phyloP scores from a whole-genome alignment of 495 filamentous ascomycete genomes.

The Trichoderma erinaceum region DNA sequence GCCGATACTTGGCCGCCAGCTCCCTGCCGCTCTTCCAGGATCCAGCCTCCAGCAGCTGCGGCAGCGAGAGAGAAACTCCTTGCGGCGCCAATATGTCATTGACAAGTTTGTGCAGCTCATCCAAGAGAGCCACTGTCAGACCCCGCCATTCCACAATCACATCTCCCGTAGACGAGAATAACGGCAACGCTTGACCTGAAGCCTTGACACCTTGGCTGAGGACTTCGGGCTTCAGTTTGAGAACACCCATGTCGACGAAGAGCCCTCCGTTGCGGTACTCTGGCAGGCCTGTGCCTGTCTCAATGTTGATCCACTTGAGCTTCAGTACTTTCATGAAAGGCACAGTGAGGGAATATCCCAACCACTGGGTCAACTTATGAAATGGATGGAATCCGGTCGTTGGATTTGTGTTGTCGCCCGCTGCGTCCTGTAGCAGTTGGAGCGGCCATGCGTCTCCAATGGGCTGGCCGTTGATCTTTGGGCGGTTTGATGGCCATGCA shows the following conservation, averaged over 20 bases:
- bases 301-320: conserved; percentile 56
- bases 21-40: conserved; percentile 51
- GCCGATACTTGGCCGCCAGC: conserved; percentile 35
- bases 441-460: conserved; percentile 56
- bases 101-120: conserved; percentile 46
- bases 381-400: conserved; percentile 44
- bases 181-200: conserved; percentile 53
- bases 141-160: conserved; percentile 69
- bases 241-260: conserved; percentile 58
- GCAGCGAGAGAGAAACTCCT: conserved; percentile 50
- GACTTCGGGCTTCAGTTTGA: conserved; percentile 55
- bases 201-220: conserved; percentile 44
- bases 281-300: conserved; percentile 59
- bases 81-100: conserved; percentile 29
- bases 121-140: conserved; percentile 59
- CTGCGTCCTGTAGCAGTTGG: conserved; percentile 20
- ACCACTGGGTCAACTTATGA: conserved; percentile 73
- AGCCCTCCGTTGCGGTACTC: conserved; percentile 68
- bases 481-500: conserved; percentile 51
- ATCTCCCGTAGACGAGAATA: conserved; percentile 59
- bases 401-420: conserved; percentile 22
- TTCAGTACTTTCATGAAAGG: conserved; percentile 60
- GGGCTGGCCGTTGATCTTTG: conserved; percentile 43
- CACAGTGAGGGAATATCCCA: conserved; percentile 66
- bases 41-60: conserved; percentile 66